These are phyloP conservation scores for Botrytis hyacinthi DNA, from an alignment of 2,329 filamentous ascomycete species.

Conservation along the genomic window DNA sequence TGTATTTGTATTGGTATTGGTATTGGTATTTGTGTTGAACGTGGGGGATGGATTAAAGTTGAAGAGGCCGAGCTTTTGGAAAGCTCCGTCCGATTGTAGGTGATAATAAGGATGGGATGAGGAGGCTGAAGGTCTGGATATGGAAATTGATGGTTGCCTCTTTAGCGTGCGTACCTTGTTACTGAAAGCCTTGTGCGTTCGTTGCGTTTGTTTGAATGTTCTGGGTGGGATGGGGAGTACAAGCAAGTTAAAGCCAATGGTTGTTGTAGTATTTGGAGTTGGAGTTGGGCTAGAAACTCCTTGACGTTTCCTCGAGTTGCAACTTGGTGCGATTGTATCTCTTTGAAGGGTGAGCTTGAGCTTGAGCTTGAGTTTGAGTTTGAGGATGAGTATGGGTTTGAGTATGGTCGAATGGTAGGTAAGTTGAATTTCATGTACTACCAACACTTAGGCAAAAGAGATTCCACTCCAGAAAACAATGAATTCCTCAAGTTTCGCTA, in stretches of 20 bases:
- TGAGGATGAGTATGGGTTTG: not conserved
- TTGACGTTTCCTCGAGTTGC: not conserved
- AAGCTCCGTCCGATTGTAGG: constrained; percentile 18
- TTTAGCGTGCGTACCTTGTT: not conserved
- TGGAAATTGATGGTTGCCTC: not conserved
- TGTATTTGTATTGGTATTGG: not conserved
- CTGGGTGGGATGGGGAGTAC: not conserved
- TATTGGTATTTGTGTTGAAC: constrained; percentile 11
- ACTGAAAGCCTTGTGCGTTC: constrained; percentile 8
- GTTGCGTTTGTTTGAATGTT: not conserved
- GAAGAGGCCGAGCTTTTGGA: constrained; percentile 17
- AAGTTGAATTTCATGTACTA: not conserved
- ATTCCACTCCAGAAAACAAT: not conserved
- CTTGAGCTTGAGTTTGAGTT: not conserved
- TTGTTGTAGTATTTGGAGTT: not conserved
- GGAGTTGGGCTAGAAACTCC: not conserved
- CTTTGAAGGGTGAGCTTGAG: not conserved
- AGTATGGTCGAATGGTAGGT: not conserved
- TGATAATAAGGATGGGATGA: constrained; percentile 1
- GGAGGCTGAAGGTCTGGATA: constrained; percentile 18
- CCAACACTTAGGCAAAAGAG: not conserved
- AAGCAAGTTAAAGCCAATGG: not conserved
- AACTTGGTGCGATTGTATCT: not conserved
- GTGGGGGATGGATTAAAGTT: constrained; percentile 15
- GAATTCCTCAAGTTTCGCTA: constrained; percentile 9